Evolutionary conservation across 352 stramenopile genomes (phyloP), one percentile per base, ranked within the genome.

Genomic region (Phytophthora brassicae): DNA sequence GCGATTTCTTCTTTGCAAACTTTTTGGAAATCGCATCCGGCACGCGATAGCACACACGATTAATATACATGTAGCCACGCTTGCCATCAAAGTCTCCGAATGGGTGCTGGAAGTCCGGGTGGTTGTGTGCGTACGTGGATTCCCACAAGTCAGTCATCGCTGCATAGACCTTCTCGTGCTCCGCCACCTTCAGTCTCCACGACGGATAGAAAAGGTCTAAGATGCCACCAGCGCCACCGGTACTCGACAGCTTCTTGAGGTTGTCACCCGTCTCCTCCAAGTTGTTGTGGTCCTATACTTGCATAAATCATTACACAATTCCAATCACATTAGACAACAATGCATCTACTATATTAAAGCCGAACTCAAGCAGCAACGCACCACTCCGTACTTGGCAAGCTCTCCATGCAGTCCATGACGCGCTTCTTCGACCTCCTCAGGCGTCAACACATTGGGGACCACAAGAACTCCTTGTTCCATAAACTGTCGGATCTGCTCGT

Each of bases 181-280:
- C 79, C 0, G 84, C 81, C 17, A 96, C 74, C 26, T 76, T 66
- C 1, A 97, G 72, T 17, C 91, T 85, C 88, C 89, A 97, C 20
- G 84, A 89, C 24, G 86, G 77, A 65, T 97, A 96, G 45, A 96
- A 97, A 6, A 97, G 64, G 39, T 97, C 89, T 6, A 97, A 60
- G 41, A 97, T 92, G 20, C 88, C 88, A 36, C 88, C 89, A 22
- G 89, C 85, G 33, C 89, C 89, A n/a, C 81, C 79, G 5, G 89
- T 96, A 57, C 85, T 95, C 42, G 89, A 96, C 8, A 97, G 65
- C 43, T 87, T 86, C 55, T 86, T 83, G 9, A 96, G 70, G 49
- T 88, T 79, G 14, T 81, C 53, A 11, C 79, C 83, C 0, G 84
- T 96, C 38, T 56, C 45, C 39, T 71, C 69, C 41, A 95, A 73